Evolutionary conservation across 1,139 yeast species (phyloP).

Genomic region (Petasospora fabianii): DNA sequence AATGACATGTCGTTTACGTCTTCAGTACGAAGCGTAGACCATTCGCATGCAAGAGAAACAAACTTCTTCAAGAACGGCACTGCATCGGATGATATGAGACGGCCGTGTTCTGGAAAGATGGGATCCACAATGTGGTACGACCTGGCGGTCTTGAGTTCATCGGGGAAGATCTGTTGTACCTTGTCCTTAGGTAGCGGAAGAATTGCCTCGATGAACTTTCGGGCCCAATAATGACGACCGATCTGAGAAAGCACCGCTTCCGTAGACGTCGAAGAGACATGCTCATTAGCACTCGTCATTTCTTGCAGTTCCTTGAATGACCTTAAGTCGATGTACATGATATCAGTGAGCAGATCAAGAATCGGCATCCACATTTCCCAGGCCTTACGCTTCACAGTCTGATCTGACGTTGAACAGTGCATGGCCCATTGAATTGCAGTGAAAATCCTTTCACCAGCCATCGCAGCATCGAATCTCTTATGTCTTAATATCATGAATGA

Average conservation of each 20-base stretch:
- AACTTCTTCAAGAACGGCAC: slow-evolving; percentile 17
- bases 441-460: slow-evolving; percentile 19
- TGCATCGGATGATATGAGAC: slow-evolving; percentile 13
- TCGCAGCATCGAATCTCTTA: slow-evolving; percentile 22
- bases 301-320: slow-evolving; percentile 1
- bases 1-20: neutral
- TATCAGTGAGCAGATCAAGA: slow-evolving; percentile 16
- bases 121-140: slow-evolving; percentile 10
- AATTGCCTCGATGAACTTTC: slow-evolving; percentile 18
- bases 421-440: slow-evolving; percentile 23
- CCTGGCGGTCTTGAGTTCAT: slow-evolving; percentile 19
- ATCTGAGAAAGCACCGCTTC: slow-evolving; percentile 18
- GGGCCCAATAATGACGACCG: slow-evolving; percentile 30
- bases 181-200: slow-evolving; percentile 7
- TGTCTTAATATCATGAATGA: slow-evolving; percentile 19
- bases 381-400: slow-evolving; percentile 9
- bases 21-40: slow-evolving; percentile 3
- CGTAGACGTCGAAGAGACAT: slow-evolving; percentile 9
- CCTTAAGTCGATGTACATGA: slow-evolving; percentile 19
- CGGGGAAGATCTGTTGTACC: slow-evolving; percentile 12
- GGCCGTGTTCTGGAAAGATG: neutral
- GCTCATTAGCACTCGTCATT: neutral
- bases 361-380: slow-evolving; percentile 25
- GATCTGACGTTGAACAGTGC: slow-evolving; percentile 12
- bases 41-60: slow-evolving; percentile 10